A percentile compares a stretch with the other conserved stretches of the same genome.
These are phyloP conservation scores for Polygonum maritimum DNA, from an alignment of 148 eudicot genomes.

Conservation along the genomic window DNA sequence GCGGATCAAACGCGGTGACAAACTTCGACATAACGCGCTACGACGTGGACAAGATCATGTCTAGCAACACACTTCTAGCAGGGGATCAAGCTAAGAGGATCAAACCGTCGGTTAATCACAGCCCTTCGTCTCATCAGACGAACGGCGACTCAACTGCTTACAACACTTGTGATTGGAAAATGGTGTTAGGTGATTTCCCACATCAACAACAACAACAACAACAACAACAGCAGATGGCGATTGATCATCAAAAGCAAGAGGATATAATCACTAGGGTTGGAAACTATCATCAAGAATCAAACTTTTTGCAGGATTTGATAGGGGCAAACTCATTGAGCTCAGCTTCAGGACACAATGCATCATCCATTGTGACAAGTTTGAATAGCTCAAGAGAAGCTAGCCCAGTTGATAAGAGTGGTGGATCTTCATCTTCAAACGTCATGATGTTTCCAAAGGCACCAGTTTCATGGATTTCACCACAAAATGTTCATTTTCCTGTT, in stretches of 20 bases:
- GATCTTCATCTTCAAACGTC: constrained; percentile 14
- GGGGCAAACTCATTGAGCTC: constrained; percentile 1
- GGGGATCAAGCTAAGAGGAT: constrained; percentile 65
- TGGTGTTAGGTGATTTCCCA: constrained; percentile 4
- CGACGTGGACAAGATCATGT: constrained; percentile 80
- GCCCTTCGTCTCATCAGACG: background rate
- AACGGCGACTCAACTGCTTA: background rate
- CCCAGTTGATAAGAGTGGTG: constrained; percentile 32
- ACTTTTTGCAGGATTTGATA: constrained; percentile 2
- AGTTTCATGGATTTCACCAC: constrained; percentile 32
- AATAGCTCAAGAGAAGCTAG: constrained; percentile 71
- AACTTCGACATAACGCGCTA: constrained; percentile 74
- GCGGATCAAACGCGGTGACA: constrained; percentile 77
- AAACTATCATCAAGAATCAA: background rate
- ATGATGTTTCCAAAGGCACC: constrained; percentile 4
- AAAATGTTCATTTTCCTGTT: constrained; percentile 39
- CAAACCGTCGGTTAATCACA: constrained; percentile 29
- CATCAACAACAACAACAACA: background rate
- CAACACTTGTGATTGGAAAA: constrained; percentile 10
- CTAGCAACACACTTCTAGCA: constrained; percentile 65
- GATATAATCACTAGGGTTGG: background rate
- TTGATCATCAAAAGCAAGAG: background rate
- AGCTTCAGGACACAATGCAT: constrained; percentile 28
- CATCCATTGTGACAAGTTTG: constrained; percentile 63
- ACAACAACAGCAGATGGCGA: background rate